Base-by-base conservation (phyloP, 1,284 basidiomycete species). In the Cutaneotrichosporon cavernicola region DNA sequence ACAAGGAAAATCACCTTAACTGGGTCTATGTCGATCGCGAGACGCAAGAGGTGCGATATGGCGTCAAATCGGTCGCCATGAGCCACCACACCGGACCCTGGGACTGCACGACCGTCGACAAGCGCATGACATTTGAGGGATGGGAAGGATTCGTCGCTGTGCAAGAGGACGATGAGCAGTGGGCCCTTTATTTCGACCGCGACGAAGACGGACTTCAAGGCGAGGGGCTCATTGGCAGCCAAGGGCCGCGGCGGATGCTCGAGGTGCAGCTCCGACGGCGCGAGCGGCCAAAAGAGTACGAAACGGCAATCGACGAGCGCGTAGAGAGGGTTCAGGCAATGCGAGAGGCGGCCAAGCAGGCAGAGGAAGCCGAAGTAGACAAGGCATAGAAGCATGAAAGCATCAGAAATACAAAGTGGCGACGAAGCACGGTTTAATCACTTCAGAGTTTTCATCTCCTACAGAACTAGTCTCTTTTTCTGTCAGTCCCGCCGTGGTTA, bases 71-170 rank as follows among this genome's bases (percentile, higher is more conserved):
- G 3, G 55, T 60, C 16, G 66, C 63, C 5, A 58, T 63, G 34
- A 56, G 40, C 18, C 52, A 68, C 36, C 56, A 32, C 31, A 60
- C 61, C 55, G 66, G 66, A 16, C 66, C 66, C 16, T 68, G 66
- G 66, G 66, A 68, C 46, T 65, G 63, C 59, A 68, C 66, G 1
- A 32, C 60, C 16, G 34, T 68, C 22, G 63, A 65, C 38, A 65
- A 59, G 43, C 22, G 66, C 18, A 53, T 68, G 58, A 68, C 61
- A 34, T 68, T 68, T 36, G 66, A 68, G 57, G 63, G 63, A 21
- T 68, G 66, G 66, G 66, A 68, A 58, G 66, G 66, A 43, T 68
- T 68, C 38, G 61, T 68, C 5, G 58, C 58, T 11, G 66, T 68
- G 26, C 63, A 68, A 58, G 66, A 61, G 34, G 63, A 68, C 43